A percentile compares a stretch with the other conserved stretches of the same genome.
Conservation (phyloP, 257 asterid species). For the Solanum pinnatisectum region DNA sequence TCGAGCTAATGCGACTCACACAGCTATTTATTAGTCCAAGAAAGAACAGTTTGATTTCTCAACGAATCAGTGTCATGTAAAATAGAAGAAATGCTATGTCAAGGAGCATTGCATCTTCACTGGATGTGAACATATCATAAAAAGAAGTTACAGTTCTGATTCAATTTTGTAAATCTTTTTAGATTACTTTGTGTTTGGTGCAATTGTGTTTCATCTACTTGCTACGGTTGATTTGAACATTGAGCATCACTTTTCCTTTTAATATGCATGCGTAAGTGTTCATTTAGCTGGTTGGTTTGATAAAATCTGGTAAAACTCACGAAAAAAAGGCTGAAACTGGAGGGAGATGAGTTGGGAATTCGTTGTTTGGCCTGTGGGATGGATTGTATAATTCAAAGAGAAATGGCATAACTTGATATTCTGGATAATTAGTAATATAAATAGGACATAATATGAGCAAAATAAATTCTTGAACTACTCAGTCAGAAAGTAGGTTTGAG, state of each 20-base stretch:
- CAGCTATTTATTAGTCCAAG: neutral
- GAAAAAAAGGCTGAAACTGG: neutral
- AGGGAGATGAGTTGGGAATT: neutral
- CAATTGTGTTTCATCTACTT: neutral
- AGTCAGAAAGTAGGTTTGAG: neutral
- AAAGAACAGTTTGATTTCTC: neutral
- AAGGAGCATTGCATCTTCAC: neutral
- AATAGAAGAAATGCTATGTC: neutral
- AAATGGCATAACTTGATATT: neutral
- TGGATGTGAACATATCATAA: neutral
- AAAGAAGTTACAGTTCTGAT: neutral
- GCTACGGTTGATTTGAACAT: neutral
- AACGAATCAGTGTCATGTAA: neutral
- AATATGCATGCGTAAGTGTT: neutral
- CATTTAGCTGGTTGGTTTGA: neutral
- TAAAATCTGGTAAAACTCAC: neutral
- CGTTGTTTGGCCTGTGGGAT: neutral
- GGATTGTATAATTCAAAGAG: neutral
- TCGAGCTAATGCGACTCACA: neutral
- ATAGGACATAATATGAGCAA: neutral
- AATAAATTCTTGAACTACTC: neutral
- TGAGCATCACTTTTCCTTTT: neutral
- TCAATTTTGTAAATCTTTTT: neutral
- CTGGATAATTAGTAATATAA: neutral
- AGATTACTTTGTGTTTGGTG: neutral